These are phyloP conservation scores for Suhomyces faveliae DNA, from an alignment of 805 yeast species.

Conservation along the genomic window DNA sequence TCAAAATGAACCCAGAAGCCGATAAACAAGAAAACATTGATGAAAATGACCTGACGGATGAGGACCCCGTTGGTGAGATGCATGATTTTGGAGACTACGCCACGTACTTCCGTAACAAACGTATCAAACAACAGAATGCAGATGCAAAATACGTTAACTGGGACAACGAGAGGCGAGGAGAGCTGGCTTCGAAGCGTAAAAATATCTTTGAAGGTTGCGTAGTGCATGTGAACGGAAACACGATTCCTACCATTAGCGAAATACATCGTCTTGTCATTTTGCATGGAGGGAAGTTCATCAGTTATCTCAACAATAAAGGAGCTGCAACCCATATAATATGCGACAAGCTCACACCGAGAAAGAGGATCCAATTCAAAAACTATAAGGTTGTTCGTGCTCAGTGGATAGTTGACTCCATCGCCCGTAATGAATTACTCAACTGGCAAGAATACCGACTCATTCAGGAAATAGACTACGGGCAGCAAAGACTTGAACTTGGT, in stretches of 20 bases:
- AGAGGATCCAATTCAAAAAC: conserved; percentile 60
- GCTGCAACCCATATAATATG: conserved; percentile 85
- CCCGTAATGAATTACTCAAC: conserved; percentile 45
- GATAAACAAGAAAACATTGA: conserved; percentile 1
- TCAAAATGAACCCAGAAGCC: conserved; percentile 3
- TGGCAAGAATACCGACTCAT: conserved; percentile 70
- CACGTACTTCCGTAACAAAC: conserved; percentile 63
- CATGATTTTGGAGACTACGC: conserved; percentile 64
- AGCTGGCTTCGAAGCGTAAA: conserved; percentile 8
- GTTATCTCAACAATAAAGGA: conserved; percentile 66
- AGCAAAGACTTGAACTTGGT: conserved; percentile 31
- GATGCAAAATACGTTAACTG: conserved; percentile 52
- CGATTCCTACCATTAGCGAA: conserved; percentile 73
- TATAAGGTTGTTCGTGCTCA: conserved; percentile 76
- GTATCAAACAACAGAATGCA: conserved; percentile 56
- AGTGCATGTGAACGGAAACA: conserved; percentile 86
- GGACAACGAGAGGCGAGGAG: conserved; percentile 38
- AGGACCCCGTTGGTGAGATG: conserved; percentile 33
- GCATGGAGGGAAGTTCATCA: conserved; percentile 78
- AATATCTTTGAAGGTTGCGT: conserved; percentile 59
- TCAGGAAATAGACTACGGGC: conserved; percentile 53
- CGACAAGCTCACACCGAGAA: conserved; percentile 72
- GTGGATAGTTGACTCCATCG: conserved; percentile 75
- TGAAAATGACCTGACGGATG: conserved; percentile 10
- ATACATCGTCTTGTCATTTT: conserved; percentile 68